Evolutionary conservation across 164 flowering plant genomes (phyloP), one percentile per base, ranked within the genome.

Genomic region (Stephania japonica): DNA sequence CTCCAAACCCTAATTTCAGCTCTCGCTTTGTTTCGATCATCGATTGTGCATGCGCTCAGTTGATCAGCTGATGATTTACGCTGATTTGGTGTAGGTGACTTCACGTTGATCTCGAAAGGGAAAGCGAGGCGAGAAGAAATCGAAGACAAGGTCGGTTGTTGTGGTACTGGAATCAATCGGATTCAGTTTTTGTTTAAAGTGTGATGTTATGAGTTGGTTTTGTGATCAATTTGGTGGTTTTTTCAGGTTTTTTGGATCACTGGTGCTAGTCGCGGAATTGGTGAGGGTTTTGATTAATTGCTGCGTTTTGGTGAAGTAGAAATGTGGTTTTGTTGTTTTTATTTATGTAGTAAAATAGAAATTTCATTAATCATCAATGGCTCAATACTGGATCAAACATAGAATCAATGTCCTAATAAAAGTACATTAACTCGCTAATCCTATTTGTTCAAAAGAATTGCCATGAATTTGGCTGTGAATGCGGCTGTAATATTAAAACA

Each of bases 191-290:
- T 42, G 1, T 12, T 42, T 4, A 32, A 32, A 5, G 9, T 61
- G 21, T 6, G 41, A 49, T 67, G n/a, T 32, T 2, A 21, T 49
- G 18, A 7, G n/a, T 49, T 24, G 47, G 42, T 5, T 63, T 67
- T 53, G 72, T 73, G 6, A 44, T 41, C 12, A 32, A 71, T 61
- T 38, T 26, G 63, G 66, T 38, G 18, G 61, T 53, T 53, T 53
- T 53, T 8, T 69, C 43, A 74, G 98, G 97, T 94, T 72, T 78
- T 91, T 73, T 94, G 98, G 98, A 89, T 94, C 67, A 90, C 98
- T 62, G 98, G 98, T 6, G 97, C 97, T 5, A 91, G 98, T 83
- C 91, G 96, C 3, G 98, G 98, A 76, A 94, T 91, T 4, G 98
- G 98, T 94, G 80, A 69, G 81, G 70, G 42, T 25, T 72, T 72